phyloP scores from a whole-genome alignment of 345 rosid genomes.

The Noccaea caerulescens region DNA sequence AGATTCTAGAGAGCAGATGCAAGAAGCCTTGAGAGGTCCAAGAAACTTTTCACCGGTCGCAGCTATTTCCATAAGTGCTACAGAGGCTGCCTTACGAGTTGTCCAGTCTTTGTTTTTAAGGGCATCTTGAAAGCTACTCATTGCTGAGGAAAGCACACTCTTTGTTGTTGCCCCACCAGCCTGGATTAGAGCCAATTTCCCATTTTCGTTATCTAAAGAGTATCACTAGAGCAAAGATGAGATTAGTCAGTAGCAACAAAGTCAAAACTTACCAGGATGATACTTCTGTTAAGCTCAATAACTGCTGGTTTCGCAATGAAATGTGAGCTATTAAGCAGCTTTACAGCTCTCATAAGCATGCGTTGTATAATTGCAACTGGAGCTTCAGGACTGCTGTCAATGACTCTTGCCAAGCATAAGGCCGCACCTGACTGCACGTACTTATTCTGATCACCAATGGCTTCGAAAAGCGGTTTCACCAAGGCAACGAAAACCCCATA shows the following conservation, averaged over 20 bases:
- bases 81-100: slow-evolving; percentile 92
- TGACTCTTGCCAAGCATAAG: slow-evolving; percentile 79
- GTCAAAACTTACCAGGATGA: slow-evolving; percentile 61
- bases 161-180: slow-evolving; percentile 86
- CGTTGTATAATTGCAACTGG: slow-evolving; percentile 73
- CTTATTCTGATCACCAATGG: slow-evolving; percentile 92
- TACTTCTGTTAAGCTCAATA: slow-evolving; percentile 75
- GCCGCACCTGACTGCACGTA: slow-evolving; percentile 85
- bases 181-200: slow-evolving; percentile 46
- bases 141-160: slow-evolving; percentile 64
- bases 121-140: slow-evolving; percentile 73
- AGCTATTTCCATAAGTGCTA: slow-evolving; percentile 79
- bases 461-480: slow-evolving; percentile 88
- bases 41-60: slow-evolving; percentile 64
- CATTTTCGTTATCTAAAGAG: neutral
- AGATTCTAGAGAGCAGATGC: slow-evolving; percentile 73
- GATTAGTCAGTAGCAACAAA: neutral
- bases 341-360: slow-evolving; percentile 68
- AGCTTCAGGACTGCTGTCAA: slow-evolving; percentile 63
- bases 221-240: slow-evolving; percentile 4
- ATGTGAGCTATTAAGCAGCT: slow-evolving; percentile 81
- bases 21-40: slow-evolving; percentile 72
- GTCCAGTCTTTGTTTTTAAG: slow-evolving; percentile 83
- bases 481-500: slow-evolving; percentile 61
- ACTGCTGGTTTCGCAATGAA: slow-evolving; percentile 86